A percentile compares a stretch with the other conserved stretches of the same genome.
phyloP scores from a whole-genome alignment of 1,284 basidiomycete species.

The Heterobasidion parviporum region DNA sequence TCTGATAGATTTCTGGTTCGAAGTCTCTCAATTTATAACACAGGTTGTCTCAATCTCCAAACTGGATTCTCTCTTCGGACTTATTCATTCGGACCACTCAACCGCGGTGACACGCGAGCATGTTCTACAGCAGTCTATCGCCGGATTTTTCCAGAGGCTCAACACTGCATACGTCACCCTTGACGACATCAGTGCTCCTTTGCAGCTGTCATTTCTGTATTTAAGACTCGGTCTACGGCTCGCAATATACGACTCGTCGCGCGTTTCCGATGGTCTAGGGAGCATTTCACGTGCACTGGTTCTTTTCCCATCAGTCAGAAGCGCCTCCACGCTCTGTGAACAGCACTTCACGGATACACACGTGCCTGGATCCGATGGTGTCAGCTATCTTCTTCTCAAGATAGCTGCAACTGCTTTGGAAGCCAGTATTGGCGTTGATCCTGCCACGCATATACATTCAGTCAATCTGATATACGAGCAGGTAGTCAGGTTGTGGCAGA shows the following conservation, averaged over 20 bases:
- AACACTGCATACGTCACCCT: constrained; percentile 52
- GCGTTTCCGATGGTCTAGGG: constrained; percentile 15
- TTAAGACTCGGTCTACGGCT: constrained; percentile 74
- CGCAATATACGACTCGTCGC: constrained; percentile 18
- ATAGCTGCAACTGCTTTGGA: constrained; percentile 45
- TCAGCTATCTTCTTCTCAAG: constrained; percentile 36
- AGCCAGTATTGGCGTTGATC: constrained; percentile 25
- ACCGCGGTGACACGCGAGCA: constrained; percentile 42
- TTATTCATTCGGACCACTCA: constrained; percentile 26
- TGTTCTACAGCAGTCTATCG: constrained; percentile 59
- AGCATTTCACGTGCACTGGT: constrained; percentile 28
- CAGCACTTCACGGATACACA: background rate
- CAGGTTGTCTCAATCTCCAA: constrained; percentile 45
- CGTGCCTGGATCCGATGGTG: constrained; percentile 6
- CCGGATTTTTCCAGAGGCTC: constrained; percentile 56
- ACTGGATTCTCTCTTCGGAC: constrained; percentile 30
- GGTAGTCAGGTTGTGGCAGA: constrained; percentile 74
- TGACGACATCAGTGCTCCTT: constrained; percentile 60
- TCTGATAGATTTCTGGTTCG: constrained; percentile 76
- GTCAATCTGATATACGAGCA: constrained; percentile 62
- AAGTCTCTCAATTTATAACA: constrained; percentile 65
- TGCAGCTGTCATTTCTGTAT: constrained; percentile 59
- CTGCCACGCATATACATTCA: constrained; percentile 19
- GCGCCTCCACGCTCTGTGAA: constrained; percentile 28
- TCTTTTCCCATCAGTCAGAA: constrained; percentile 46